phyloP scores from a whole-genome alignment of 257 asterid species.

The Plectranthus barbatus region DNA sequence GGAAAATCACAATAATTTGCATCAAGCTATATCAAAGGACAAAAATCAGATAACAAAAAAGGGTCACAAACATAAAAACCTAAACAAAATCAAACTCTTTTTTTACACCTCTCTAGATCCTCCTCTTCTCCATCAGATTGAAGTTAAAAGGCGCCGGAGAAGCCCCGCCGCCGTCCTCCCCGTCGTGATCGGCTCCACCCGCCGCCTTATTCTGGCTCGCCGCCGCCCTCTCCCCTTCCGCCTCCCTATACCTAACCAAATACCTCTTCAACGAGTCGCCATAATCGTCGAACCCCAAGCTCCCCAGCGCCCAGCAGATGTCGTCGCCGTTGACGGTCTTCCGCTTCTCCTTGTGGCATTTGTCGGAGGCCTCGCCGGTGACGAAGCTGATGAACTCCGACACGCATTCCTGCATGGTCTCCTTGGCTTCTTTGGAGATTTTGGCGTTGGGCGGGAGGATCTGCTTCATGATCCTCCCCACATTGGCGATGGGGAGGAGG shows the following conservation, averaged over 20 bases:
- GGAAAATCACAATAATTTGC: constrained; percentile 3
- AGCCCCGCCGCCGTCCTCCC: background rate
- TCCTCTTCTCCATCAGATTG: constrained; percentile 11
- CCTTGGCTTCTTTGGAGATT: constrained; percentile 47
- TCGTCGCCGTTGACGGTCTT: constrained; percentile 55
- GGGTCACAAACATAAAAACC: background rate
- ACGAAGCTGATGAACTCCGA: constrained; percentile 61
- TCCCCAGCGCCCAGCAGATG: constrained; percentile 41
- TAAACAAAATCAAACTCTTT: background rate
- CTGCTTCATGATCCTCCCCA: constrained; percentile 51
- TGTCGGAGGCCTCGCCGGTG: constrained; percentile 51
- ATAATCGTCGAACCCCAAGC: constrained; percentile 45
- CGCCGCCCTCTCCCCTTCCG: constrained; percentile 40
- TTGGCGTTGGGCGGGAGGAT: constrained; percentile 51
- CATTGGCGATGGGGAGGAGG: constrained; percentile 49
- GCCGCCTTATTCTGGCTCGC: constrained; percentile 27
- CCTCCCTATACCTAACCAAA: constrained; percentile 30
- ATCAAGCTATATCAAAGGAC: background rate
- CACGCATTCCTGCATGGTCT: constrained; percentile 53
- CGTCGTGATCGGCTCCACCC: background rate
- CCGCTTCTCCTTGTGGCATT: constrained; percentile 42
- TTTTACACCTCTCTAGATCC: constrained; percentile 3
- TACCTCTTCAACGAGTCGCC: constrained; percentile 30
- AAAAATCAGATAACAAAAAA: background rate
- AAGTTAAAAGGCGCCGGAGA: constrained; percentile 4